Conservation (phyloP, 2,329 filamentous ascomycete genomes). For the Nothopassalora personata region DNA sequence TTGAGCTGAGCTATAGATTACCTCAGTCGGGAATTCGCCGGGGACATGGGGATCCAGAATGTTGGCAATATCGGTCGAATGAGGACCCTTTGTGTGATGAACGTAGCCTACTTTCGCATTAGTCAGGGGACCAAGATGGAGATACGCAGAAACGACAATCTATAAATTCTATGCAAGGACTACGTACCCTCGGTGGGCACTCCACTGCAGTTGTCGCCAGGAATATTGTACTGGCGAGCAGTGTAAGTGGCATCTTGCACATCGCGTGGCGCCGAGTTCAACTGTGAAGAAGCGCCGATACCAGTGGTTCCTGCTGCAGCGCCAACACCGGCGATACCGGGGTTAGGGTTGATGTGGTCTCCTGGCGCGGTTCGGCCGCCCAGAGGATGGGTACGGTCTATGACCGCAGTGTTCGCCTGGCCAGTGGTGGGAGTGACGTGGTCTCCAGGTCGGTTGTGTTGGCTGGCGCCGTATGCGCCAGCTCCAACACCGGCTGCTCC, state of each 20-base stretch:
- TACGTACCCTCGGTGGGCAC: not conserved
- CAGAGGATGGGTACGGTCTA: conserved; percentile 3
- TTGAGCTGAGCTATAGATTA: not conserved
- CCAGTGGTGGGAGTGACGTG: not conserved
- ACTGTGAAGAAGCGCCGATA: conserved; percentile 2
- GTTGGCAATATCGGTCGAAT: conserved; percentile 23
- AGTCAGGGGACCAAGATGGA: not conserved
- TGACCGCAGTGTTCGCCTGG: not conserved
- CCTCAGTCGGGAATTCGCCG: conserved; percentile 28
- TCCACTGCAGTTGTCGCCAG: not conserved
- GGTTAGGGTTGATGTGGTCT: conserved; percentile 16
- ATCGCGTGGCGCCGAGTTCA: conserved; percentile 17
- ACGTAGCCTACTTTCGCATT: conserved; percentile 9
- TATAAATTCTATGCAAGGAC: not conserved
- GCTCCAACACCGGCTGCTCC: conserved; percentile 6
- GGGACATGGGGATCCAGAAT: conserved; percentile 34
- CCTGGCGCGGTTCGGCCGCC: not conserved
- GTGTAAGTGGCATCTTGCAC: conserved; percentile 25
- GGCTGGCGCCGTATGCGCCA: not conserved
- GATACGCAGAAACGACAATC: not conserved
- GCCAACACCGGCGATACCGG: conserved; percentile 3
- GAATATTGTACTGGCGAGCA: conserved; percentile 5
- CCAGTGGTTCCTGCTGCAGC: conserved; percentile 1
- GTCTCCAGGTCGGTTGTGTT: not conserved
- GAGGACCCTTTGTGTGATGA: conserved; percentile 23